These are phyloP conservation scores for Lodderomyces parapsilosis DNA, from an alignment of 1,139 yeast genomes.

Conservation along the genomic window DNA sequence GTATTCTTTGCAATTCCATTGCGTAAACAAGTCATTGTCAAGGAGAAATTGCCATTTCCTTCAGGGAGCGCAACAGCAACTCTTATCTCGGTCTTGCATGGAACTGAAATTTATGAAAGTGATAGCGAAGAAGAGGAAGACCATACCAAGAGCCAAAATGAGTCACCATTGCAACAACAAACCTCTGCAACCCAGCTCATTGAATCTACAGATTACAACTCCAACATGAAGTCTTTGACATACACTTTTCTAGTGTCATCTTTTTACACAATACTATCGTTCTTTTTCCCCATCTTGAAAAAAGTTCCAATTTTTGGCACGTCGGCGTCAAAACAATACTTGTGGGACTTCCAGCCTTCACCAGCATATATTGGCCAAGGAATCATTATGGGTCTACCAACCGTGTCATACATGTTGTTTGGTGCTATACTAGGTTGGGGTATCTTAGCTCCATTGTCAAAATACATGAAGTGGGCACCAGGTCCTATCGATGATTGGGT, in stretches of 20 bases:
- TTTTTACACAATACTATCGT: conserved; percentile 65
- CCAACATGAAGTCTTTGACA: conserved; percentile 57
- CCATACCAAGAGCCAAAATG: neutral
- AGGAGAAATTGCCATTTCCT: conserved; percentile 86
- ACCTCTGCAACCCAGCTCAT: conserved; percentile 8
- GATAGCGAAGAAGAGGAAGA: conserved; percentile 11
- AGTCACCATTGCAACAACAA: conserved; percentile 6
- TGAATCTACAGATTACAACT: conserved; percentile 31
- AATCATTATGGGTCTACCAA: conserved; percentile 92
- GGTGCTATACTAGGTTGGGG: conserved; percentile 95
- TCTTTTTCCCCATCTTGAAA: conserved; percentile 68
- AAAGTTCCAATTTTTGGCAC: conserved; percentile 75
- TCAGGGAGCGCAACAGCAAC: conserved; percentile 97
- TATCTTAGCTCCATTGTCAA: conserved; percentile 76
- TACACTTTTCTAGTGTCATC: conserved; percentile 71
- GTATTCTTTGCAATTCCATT: conserved; percentile 92
- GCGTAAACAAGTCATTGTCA: conserved; percentile 78
- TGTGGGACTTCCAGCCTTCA: conserved; percentile 91
- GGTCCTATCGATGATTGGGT: conserved; percentile 93
- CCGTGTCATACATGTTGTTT: conserved; percentile 85
- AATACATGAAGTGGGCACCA: conserved; percentile 76
- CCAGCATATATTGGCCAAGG: conserved; percentile 99
- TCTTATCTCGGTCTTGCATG: conserved; percentile 81
- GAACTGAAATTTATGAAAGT: conserved; percentile 55
- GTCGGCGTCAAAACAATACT: conserved; percentile 59